A percentile compares a stretch with the other conserved stretches of the same genome.
Evolutionary conservation across 192 early-diverging fungal genomes (phyloP).

Genomic region (Cladochytrium replicatum): DNA sequence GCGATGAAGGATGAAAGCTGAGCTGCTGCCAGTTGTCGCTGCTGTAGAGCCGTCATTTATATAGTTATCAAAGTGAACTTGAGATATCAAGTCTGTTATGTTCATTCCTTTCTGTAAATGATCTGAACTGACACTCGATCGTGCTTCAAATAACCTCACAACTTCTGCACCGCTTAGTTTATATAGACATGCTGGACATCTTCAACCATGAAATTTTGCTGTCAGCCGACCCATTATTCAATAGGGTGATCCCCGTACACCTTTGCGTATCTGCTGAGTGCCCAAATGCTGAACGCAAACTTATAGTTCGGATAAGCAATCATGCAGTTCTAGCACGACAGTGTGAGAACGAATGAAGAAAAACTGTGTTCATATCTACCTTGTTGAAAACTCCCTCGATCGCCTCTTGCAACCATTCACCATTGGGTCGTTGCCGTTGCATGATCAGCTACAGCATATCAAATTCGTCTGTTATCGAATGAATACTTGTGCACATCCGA

Average conservation of each 20-base stretch:
- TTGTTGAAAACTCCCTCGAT: conserved; percentile 99
- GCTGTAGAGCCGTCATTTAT: too few species aligned
- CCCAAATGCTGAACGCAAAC: conserved; percentile 87
- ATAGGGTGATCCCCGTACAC: conserved; percentile 58
- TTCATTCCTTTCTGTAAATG: too few species aligned
- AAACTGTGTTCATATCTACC: conserved; percentile 22
- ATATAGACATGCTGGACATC: too few species aligned
- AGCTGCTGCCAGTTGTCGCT: too few species aligned
- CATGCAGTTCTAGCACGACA: conserved; percentile 36
- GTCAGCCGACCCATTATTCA: not conserved
- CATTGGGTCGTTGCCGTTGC: conserved; percentile 76
- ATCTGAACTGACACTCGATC: too few species aligned
- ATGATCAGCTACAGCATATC: conserved; percentile 53
- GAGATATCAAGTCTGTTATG: too few species aligned
- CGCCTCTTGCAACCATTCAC: conserved; percentile 92
- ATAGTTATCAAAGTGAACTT: too few species aligned
- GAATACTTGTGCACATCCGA: not conserved
- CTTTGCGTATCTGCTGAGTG: conserved; percentile 72
- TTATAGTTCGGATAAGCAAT: conserved; percentile 90
- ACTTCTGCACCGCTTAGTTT: too few species aligned
- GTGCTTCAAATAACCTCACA: too few species aligned
- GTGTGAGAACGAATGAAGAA: not conserved
- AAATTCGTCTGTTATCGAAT: not conserved
- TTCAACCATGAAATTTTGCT: conserved; percentile 1
- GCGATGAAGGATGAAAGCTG: too few species aligned